A percentile compares a stretch with the other conserved stretches of the same genome.
phyloP scores from a whole-genome alignment of 352 stramenopile species.

The Globisporangium camurandrum region DNA sequence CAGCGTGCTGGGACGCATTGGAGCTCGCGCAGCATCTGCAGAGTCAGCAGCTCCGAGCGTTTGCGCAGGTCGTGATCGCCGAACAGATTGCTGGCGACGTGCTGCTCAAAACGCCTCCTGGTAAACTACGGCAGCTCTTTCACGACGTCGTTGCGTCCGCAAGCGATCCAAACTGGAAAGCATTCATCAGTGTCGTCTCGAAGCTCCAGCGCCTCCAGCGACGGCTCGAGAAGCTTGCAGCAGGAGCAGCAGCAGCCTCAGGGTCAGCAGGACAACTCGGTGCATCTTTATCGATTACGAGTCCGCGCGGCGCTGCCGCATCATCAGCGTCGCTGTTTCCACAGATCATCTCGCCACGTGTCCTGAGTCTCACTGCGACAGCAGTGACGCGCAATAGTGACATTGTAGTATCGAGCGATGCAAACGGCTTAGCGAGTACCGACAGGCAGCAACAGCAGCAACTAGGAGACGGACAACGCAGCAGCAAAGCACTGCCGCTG shows the following conservation, averaged over 20 bases:
- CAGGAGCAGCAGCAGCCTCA: background rate
- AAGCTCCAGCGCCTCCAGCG: constrained; percentile 44
- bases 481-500: constrained; percentile 12
- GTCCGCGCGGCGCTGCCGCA: background rate
- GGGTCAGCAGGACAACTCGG: background rate
- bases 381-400: constrained; percentile 2
- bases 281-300: background rate
- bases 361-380: constrained; percentile 6
- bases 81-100: constrained; percentile 59
- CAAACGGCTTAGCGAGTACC: background rate
- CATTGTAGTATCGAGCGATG: background rate
- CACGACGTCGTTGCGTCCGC: constrained; percentile 13
- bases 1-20: constrained; percentile 45
- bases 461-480: too few relatives aligned
- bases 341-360: constrained; percentile 21
- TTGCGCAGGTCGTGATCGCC: constrained; percentile 39
- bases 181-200: constrained; percentile 26
- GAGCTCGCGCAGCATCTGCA: constrained; percentile 58
- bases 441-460: constrained; percentile 1
- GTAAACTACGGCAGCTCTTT: constrained; percentile 40
- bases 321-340: constrained; percentile 12
- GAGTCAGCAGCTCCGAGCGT: constrained; percentile 31
- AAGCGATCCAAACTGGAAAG: constrained; percentile 42
- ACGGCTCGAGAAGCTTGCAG: constrained; percentile 15
- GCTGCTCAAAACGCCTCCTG: constrained; percentile 35